phyloP scores from a whole-genome alignment of 495 filamentous ascomycete species.

The Annulohypoxylon bovei region DNA sequence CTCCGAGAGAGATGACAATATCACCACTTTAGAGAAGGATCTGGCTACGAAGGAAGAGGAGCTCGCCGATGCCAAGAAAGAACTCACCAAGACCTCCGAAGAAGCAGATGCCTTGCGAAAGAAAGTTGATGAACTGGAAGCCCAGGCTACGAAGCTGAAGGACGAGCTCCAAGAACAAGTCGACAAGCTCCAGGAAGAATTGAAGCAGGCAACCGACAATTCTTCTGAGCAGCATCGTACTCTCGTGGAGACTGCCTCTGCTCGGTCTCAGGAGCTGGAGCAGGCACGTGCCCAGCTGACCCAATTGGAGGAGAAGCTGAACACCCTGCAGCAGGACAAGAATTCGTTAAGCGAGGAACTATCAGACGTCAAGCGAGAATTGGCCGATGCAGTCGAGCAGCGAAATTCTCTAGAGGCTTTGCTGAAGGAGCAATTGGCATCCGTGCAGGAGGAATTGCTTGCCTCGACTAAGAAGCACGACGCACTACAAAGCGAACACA shows the following conservation, averaged over 20 bases:
- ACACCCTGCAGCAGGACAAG: conserved; percentile 30
- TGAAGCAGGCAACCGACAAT: conserved; percentile 22
- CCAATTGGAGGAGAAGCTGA: conserved; percentile 32
- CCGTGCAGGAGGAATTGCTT: conserved; percentile 25
- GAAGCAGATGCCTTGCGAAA: conserved; percentile 43
- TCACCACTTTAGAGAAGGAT: conserved; percentile 57
- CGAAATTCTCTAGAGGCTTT: conserved; percentile 27
- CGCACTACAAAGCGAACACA: conserved; percentile 24
- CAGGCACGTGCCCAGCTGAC: conserved; percentile 22
- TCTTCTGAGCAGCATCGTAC: conserved; percentile 20
- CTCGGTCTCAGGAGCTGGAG: conserved; percentile 28
- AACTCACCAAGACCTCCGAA: conserved; percentile 42
- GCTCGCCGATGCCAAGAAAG: conserved; percentile 50
- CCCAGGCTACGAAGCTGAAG: conserved; percentile 16
- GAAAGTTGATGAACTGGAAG: conserved; percentile 34
- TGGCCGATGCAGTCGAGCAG: conserved; percentile 29
- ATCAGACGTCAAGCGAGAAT: conserved; percentile 18
- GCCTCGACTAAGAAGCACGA: conserved; percentile 25
- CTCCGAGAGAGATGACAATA: conserved; percentile 49
- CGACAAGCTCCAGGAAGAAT: conserved; percentile 29
- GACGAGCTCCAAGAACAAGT: conserved; percentile 29
- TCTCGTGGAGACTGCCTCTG: conserved; percentile 31
- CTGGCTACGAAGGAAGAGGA: conserved; percentile 60
- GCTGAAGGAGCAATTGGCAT: conserved; percentile 23
- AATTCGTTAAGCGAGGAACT: conserved; percentile 29